A percentile compares a stretch with the other conserved stretches of the same genome.
Conservation (phyloP, 2,329 filamentous ascomycete genomes). For the Colletotrichum sp. region DNA sequence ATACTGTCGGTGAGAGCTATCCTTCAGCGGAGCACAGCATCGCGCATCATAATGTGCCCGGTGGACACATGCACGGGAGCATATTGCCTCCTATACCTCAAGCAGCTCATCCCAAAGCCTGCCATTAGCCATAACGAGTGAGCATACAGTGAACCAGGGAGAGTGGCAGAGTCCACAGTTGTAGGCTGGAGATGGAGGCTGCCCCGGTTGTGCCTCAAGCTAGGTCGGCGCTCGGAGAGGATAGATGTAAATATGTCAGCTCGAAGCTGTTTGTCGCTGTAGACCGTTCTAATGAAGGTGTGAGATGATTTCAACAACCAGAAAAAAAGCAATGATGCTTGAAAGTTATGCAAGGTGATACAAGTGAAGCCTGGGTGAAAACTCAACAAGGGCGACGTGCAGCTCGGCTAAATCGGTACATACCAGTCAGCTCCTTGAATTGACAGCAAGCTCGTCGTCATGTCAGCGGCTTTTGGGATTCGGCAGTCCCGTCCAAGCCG, state of each 20-base stretch:
- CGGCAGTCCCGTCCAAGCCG: conserved; percentile 25
- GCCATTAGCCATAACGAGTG: background rate
- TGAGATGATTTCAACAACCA: background rate
- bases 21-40: background rate
- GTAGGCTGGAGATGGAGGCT: background rate
- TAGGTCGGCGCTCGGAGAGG: background rate
- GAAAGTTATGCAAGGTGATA: conserved; percentile 1
- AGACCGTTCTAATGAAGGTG: background rate
- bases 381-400: background rate
- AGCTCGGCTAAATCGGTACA: background rate
- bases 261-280: background rate
- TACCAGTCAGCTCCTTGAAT: conserved; percentile 22
- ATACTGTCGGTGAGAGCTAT: background rate
- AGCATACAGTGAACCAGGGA: background rate
- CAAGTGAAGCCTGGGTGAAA: background rate
- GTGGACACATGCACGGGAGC: background rate
- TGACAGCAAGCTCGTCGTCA: background rate
- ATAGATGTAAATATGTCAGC: background rate
- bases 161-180: background rate
- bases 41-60: background rate
- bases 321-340: background rate
- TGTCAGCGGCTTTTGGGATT: conserved; percentile 18
- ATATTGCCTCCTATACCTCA: background rate
- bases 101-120: background rate
- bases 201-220: background rate